Percentiles rank a stretch among this genome's conserved stretches.
phyloP scores from a whole-genome alignment of 805 yeast species.

The Grigorovia jiainica region DNA sequence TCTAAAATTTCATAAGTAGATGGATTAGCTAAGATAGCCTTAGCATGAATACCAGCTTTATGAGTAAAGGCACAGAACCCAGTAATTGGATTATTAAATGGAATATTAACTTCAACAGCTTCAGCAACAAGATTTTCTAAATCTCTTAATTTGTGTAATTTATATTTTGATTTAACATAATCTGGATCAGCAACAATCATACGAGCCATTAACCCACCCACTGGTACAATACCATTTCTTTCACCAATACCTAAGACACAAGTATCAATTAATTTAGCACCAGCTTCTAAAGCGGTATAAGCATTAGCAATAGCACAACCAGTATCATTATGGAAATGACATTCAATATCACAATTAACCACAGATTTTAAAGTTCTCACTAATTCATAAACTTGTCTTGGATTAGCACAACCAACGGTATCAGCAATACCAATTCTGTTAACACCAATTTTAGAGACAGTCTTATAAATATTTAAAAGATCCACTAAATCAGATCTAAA shows the following conservation, averaged over 20 bases:
- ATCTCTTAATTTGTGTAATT: constrained; percentile 91
- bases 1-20: constrained; percentile 95
- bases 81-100: constrained; percentile 96
- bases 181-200: constrained; percentile 98
- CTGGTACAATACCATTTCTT: constrained; percentile 95
- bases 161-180: constrained; percentile 87
- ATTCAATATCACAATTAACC: constrained; percentile 93
- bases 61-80: constrained; percentile 99
- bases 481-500: constrained; percentile 96
- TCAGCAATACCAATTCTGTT: constrained; percentile 99
- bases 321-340: constrained; percentile 98
- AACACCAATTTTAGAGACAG: constrained; percentile 95
- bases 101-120: constrained; percentile 93
- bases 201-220: constrained; percentile 98
- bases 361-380: constrained; percentile 89
- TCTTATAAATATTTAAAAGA: constrained; percentile 86
- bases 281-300: constrained; percentile 95
- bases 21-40: constrained; percentile 96
- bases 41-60: constrained; percentile 98
- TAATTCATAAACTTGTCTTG: constrained; percentile 95
- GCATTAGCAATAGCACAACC: constrained; percentile 99
- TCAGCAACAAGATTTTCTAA: constrained; percentile 94
- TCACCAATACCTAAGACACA: constrained; percentile 97
- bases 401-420: constrained; percentile 98
- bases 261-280: constrained; percentile 90